Percentiles rank a stretch among this genome's conserved stretches.
phyloP scores from a whole-genome alignment of 208 protist species.

The Porcisia hertigi region DNA sequence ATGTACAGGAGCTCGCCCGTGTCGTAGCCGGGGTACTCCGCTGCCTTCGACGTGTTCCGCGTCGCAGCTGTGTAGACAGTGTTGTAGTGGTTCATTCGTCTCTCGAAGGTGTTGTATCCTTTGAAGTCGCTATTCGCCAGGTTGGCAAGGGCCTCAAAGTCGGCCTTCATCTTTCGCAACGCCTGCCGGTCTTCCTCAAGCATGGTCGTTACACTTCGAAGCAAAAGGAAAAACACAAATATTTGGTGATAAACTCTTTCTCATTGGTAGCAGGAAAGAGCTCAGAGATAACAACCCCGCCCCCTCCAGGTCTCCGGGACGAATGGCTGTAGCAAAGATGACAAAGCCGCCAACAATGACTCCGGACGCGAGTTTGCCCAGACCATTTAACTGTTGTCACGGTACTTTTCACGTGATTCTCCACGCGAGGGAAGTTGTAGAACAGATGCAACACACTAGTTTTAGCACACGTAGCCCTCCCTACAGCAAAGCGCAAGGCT shows the following conservation, averaged over 20 bases:
- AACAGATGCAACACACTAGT: background rate
- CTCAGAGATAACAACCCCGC: too few relatives aligned
- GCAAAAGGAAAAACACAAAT: background rate
- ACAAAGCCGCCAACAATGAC: background rate
- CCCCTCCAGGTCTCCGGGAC: background rate
- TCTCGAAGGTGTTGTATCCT: slow-evolving; percentile 53
- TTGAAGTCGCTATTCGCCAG: slow-evolving; percentile 69
- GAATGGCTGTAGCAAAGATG: background rate
- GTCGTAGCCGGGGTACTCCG: slow-evolving; percentile 60
- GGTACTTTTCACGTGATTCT: background rate
- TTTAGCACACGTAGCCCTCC: background rate
- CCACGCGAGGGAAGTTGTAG: background rate
- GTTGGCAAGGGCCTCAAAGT: slow-evolving; percentile 83
- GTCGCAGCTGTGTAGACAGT: slow-evolving; percentile 85
- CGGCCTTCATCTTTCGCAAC: slow-evolving; percentile 80
- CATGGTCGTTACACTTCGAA: slow-evolving; percentile 32
- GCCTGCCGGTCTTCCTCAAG: slow-evolving; percentile 80
- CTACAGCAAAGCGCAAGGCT: background rate
- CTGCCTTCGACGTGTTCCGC: slow-evolving; percentile 53
- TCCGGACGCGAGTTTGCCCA: background rate
- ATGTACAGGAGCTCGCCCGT: slow-evolving; percentile 84
- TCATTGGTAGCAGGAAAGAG: background rate
- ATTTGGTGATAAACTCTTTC: background rate
- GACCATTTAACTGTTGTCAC: background rate
- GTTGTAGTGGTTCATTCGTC: slow-evolving; percentile 84